These are phyloP conservation scores for Pythium aristosporum DNA, from an alignment of 352 stramenopile species.

Conservation along the genomic window DNA sequence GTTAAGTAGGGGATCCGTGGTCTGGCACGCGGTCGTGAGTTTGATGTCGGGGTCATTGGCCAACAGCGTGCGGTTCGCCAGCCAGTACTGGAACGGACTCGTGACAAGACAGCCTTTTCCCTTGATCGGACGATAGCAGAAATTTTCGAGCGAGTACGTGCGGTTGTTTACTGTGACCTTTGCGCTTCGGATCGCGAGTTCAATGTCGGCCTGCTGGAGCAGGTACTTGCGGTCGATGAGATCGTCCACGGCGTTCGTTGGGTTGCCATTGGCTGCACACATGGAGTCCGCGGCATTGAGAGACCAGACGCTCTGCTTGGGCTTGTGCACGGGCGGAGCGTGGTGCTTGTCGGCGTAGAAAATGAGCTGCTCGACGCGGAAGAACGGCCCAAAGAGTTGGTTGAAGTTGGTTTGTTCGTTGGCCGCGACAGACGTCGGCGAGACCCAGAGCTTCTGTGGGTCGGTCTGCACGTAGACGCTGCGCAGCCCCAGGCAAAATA, in stretches of 20 bases:
- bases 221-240: slow-evolving; percentile 64
- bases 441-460: slow-evolving; percentile 81
- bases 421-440: slow-evolving; percentile 55
- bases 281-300: not conserved
- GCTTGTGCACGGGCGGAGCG: not conserved
- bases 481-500: slow-evolving; percentile 57
- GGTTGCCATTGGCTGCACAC: not conserved
- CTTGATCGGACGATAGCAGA: slow-evolving; percentile 78
- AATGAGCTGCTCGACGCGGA: slow-evolving; percentile 85
- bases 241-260: slow-evolving; percentile 30
- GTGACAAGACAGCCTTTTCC: slow-evolving; percentile 82
- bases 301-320: slow-evolving; percentile 13
- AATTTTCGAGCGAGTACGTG: slow-evolving; percentile 55
- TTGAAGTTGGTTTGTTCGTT: slow-evolving; percentile 75
- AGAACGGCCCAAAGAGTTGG: slow-evolving; percentile 82
- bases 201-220: slow-evolving; percentile 56
- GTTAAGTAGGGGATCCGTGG: slow-evolving; percentile 50
- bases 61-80: slow-evolving; percentile 54
- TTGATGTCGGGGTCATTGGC: slow-evolving; percentile 75
- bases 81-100: slow-evolving; percentile 84
- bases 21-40: slow-evolving; percentile 88
- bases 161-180: slow-evolving; percentile 32
- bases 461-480: slow-evolving; percentile 72
- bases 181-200: slow-evolving; percentile 51
- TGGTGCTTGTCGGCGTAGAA: slow-evolving; percentile 50